Conservation (phyloP, 768 basidiomycete species). For the Dioszegia crocea region DNA sequence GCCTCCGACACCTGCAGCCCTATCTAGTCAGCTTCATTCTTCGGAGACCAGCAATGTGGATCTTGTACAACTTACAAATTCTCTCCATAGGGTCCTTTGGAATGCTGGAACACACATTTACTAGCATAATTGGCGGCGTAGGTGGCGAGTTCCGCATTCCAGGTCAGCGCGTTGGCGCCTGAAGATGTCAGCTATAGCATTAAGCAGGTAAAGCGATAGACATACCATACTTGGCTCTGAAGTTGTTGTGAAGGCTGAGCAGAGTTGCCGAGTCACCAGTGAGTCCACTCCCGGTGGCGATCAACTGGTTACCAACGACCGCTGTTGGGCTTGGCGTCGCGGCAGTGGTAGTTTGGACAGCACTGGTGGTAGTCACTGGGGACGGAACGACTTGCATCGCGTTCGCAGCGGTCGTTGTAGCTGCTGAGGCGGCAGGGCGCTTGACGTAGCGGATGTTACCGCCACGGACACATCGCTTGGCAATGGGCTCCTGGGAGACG, state of each 20-base stretch:
- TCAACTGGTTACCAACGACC: too few species aligned
- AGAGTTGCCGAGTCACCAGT: conserved; percentile 12
- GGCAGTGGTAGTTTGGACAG: neutral
- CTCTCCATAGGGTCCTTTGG: conserved; percentile 41
- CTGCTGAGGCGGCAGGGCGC: too few species aligned
- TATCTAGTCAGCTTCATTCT: neutral
- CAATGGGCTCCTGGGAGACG: too few species aligned
- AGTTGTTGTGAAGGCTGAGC: conserved; percentile 33
- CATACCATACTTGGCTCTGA: conserved; percentile 32
- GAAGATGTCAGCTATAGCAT: neutral
- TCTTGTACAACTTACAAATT: conserved; percentile 35
- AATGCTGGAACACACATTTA: conserved; percentile 63
- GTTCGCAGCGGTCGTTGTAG: too few species aligned
- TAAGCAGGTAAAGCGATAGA: neutral
- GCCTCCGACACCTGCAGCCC: conserved; percentile 10
- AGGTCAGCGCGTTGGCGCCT: conserved; percentile 64
- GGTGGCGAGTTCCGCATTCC: conserved; percentile 60
- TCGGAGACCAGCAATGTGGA: neutral
- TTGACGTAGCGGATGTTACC: too few species aligned
- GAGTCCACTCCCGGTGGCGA: neutral
- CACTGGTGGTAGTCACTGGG: neutral
- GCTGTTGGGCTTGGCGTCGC: neutral
- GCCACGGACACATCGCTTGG: too few species aligned
- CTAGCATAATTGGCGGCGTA: conserved; percentile 69
- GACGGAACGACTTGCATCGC: neutral